Base-by-base conservation (phyloP, 306 rosid genomes). In the Rubus idaeus region DNA sequence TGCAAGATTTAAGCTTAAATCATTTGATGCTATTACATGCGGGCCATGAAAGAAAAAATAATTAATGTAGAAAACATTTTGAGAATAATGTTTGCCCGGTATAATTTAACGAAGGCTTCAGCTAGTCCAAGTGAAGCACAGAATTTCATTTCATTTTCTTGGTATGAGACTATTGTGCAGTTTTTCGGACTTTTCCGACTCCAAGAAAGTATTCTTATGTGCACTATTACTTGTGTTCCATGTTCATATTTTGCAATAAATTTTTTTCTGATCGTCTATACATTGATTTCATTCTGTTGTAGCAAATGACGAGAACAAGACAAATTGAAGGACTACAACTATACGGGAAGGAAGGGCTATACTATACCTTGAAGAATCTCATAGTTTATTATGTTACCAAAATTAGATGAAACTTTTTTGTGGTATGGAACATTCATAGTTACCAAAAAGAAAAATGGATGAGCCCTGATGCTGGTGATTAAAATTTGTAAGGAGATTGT, bases 271-370 rank as follows among this genome's bases (percentile, higher is more conserved):
- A 21, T 42, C 37, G 39, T 20, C 44, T 47, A 17, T 57, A 18
- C 20, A 30, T 1, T 23, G 18, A 39, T 20, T 57, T 58, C 79
- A 45, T 37, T 64, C 8, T 26, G 9, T 12, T 45, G 39, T 1
- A 14, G 68, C 16, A 4, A 70, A 57, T 68, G 75, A 47, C 47
- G 75, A 74, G 57, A 65, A 60, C 63, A 55, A 56, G 70, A 57
- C 47, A 40, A 39, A 16, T 18, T 64, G 23, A 64, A 64, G 49
- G 70, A 62, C 68, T 35, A 35, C 21, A 62, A 62, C 68, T 62
- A 62, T 62, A 35, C 2, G 44, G 35, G 35, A 30, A 30, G 68
- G 68, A 62, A 62, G 35, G 35, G 35, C 35, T 30, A 62, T 13
- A 5, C 39, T 58, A 57, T 9, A 62, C 10, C 42, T 37, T 63